Evolutionary conservation across 2,329 filamentous ascomycete genomes (phyloP).

Genomic region (Pseudonectria buxi): DNA sequence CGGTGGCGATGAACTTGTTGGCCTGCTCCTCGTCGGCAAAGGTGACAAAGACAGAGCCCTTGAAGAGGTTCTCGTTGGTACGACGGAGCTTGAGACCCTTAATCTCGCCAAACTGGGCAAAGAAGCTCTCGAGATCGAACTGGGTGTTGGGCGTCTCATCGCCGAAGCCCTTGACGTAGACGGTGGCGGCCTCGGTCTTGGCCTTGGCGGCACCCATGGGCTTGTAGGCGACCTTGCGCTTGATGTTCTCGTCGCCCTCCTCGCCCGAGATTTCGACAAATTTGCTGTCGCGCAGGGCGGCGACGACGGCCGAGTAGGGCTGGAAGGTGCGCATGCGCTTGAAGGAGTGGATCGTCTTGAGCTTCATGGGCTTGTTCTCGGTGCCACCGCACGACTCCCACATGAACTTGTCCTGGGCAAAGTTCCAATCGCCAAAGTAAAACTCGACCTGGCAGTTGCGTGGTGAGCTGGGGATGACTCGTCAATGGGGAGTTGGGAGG

Average conservation of each 20-base stretch:
- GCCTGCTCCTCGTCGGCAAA: conserved; percentile 74
- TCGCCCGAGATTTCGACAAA: conserved; percentile 67
- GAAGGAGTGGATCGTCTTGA: conserved; percentile 76
- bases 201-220: conserved; percentile 52
- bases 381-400: conserved; percentile 70
- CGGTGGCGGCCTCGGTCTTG: conserved; percentile 63
- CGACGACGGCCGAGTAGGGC: conserved; percentile 75
- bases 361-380: conserved; percentile 72
- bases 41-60: conserved; percentile 94
- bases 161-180: conserved; percentile 94
- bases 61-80: conserved; percentile 66
- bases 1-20: conserved; percentile 70
- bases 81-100: conserved; percentile 85
- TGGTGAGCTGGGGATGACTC: conserved; percentile 3
- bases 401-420: conserved; percentile 82
- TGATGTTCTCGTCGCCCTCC: conserved; percentile 63
- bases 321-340: conserved; percentile 96
- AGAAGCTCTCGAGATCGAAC: conserved; percentile 91
- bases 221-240: conserved; percentile 68
- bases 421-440: conserved; percentile 89
- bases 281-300: conserved; percentile 71
- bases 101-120: conserved; percentile 70
- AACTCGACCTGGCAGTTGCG: conserved; percentile 66
- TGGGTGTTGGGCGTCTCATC: conserved; percentile 77
- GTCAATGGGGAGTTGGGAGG: background rate